Evolutionary conservation across 768 basidiomycete species (phyloP), one percentile per base, ranked within the genome.

Genomic region (Hirschioporus abietinus): DNA sequence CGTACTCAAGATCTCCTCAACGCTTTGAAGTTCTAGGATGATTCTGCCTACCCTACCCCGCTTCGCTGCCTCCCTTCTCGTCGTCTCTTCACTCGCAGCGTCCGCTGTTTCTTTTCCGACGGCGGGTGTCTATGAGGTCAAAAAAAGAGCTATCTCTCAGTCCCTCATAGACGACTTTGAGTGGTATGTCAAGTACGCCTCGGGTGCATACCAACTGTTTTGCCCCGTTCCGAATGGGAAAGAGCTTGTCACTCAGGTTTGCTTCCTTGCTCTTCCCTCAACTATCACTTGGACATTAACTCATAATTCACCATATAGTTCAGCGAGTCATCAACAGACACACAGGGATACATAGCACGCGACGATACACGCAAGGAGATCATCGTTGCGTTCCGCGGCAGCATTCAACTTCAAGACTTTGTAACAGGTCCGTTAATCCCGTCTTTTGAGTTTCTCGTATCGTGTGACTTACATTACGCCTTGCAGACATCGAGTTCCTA

Each of bases 171-270:
- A 61, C 18, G 78, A 84, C 66, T 75, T 86, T 6, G 72, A 83
- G 0, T 78, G 81, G 68, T 85, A 86, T 75, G 82, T 84, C 78
- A 83, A 84, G 72, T 86, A 84, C 67, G 82, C 85, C 0, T 82
- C 84, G 15, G 84, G 83, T 7, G 81, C 82, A 3, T 86, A 65
- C 84, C 26, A 61, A n/a, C 25, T 23, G 18, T 23, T 86, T 18
- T 61, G 85, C 66, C 79, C 80, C 5, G 76, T 78, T 9, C 85
- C 84, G 1, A 85, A 85, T 17, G 60, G 70, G 83, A 84, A 24
- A 82, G 82, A 27, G 72, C 75, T 34, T 74, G 81, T 34, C 80
- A 84, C 26, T 60, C 73, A 75, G 70, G 78, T 76, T 12, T 7
- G 72, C 42, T 52, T 15, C 3, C 42, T 52, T 52, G 12, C 4